phyloP scores from a whole-genome alignment of 192 early-diverging fungal genomes.

The Podila minutissima region DNA sequence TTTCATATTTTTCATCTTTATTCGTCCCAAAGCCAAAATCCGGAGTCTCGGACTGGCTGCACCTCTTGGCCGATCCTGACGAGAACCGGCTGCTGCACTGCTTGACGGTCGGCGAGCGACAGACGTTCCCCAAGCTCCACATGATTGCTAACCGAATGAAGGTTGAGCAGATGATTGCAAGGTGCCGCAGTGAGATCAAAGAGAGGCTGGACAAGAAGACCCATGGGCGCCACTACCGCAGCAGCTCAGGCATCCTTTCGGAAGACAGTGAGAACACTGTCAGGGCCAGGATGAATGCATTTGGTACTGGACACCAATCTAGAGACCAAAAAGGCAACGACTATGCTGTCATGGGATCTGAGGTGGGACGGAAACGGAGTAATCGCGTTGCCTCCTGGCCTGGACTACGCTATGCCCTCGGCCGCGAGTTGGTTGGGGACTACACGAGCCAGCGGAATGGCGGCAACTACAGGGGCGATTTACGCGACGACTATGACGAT shows the following conservation, averaged over 20 bases:
- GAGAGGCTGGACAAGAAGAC: conserved; percentile 30
- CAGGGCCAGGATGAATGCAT: conserved; percentile 28
- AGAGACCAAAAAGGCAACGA: neutral
- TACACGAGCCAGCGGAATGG: neutral
- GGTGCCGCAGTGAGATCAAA: conserved; percentile 39
- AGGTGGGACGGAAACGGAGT: neutral
- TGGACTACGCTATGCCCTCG: conserved; percentile 24
- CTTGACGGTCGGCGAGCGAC: conserved; percentile 66
- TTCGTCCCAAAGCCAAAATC: conserved; percentile 61
- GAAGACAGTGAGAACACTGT: conserved; percentile 50
- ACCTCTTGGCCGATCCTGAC: conserved; percentile 73
- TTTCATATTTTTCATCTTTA: neutral
- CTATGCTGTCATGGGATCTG: conserved; percentile 1
- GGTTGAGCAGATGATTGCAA: conserved; percentile 77
- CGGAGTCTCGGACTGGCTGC: conserved; percentile 68
- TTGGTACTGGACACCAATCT: conserved; percentile 13
- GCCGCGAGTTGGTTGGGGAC: conserved; percentile 26
- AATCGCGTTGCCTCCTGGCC: conserved; percentile 35
- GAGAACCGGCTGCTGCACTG: conserved; percentile 61
- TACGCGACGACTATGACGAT: conserved; percentile 16
- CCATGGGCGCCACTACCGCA: conserved; percentile 7
- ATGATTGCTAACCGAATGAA: conserved; percentile 80
- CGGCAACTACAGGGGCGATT: neutral
- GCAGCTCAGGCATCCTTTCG: conserved; percentile 12
- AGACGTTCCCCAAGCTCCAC: conserved; percentile 81